Base-by-base conservation (phyloP, 2,329 filamentous ascomycete genomes). In the Juglanconis oblonga region DNA sequence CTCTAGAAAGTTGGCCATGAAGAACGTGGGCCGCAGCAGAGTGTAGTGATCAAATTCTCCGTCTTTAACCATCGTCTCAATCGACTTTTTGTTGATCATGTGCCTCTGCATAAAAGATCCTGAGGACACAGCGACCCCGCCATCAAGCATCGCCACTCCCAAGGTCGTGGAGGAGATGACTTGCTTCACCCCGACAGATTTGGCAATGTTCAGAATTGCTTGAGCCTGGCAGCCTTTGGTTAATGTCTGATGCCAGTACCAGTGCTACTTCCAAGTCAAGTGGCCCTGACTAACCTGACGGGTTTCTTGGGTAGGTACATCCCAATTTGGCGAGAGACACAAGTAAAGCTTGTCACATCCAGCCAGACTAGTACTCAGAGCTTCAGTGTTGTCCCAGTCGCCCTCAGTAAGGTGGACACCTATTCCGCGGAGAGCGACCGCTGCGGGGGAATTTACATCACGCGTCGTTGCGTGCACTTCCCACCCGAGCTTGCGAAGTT, bases 311-410 rank as follows among this genome's bases (percentile, higher is more conserved):
- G n/a, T n/a, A n/a, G n/a, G n/a, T n/a, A n/a, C n/a, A n/a, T 61
- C 48, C 42, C 62, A 61, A 55, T 55, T 57, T 1, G 64, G 59
- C 42, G 52, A 13, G 1, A 63, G 49, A 17, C 64, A 64, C 5
- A 67, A 32, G 54, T 64, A 68, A 4, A 67, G 58, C 14, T 64
- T 65, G 13, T 61, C 53, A 44, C 66, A 67, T 6, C 65, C 66
- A n/a, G 54, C 38, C 14, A 67, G 49, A 11, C 52, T 60, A 17
- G 53, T 48, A 5, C 14, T 44, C 4, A 67, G 61, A 2, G 58
- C 55, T 2, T 50, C 44, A 32, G 52, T 48, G 44, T 67, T 56
- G 45, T 68, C 65, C 65, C 65, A 68, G 61, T 65, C 59, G 10
- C 66, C 65, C 10, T 57, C 32, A 17, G 55, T 64, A 2, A 68